Evolutionary conservation across 1,139 yeast genomes (phyloP).

Genomic region (Magnusiomyces sp.): DNA sequence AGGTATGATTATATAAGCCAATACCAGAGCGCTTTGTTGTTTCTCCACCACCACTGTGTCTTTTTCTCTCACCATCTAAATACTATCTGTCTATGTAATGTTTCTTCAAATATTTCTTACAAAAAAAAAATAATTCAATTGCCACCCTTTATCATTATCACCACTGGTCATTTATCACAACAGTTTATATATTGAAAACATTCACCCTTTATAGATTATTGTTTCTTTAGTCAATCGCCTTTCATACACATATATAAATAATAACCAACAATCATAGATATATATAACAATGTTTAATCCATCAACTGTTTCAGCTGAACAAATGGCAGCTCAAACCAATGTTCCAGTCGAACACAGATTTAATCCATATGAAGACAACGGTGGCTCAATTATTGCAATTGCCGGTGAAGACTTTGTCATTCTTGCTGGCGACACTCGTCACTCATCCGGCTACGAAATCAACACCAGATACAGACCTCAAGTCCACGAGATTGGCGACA

Average conservation of each 20-base stretch:
- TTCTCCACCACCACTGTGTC: neutral
- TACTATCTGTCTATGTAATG: neutral
- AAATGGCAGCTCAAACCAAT: neutral
- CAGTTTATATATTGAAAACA: neutral
- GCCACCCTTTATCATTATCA: neutral
- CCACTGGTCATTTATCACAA: neutral
- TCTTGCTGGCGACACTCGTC: conserved; percentile 96
- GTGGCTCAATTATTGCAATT: conserved; percentile 95
- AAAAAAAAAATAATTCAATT: neutral
- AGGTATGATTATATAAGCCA: too few species aligned
- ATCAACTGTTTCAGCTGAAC: conserved; percentile 7
- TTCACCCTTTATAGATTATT: neutral
- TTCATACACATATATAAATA: neutral
- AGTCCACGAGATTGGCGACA: conserved; percentile 83
- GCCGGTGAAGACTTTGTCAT: conserved; percentile 98
- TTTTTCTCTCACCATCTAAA: neutral
- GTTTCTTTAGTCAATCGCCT: too few species aligned
- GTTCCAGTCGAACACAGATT: conserved; percentile 83
- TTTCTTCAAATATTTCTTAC: neutral
- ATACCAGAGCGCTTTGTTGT: too few species aligned
- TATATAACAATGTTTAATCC: neutral
- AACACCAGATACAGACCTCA: conserved; percentile 90
- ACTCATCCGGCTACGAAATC: conserved; percentile 87
- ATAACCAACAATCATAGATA: neutral
- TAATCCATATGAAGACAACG: conserved; percentile 94